Base-by-base conservation (phyloP, 805 yeast genomes). In the Sungouiella blattae region DNA sequence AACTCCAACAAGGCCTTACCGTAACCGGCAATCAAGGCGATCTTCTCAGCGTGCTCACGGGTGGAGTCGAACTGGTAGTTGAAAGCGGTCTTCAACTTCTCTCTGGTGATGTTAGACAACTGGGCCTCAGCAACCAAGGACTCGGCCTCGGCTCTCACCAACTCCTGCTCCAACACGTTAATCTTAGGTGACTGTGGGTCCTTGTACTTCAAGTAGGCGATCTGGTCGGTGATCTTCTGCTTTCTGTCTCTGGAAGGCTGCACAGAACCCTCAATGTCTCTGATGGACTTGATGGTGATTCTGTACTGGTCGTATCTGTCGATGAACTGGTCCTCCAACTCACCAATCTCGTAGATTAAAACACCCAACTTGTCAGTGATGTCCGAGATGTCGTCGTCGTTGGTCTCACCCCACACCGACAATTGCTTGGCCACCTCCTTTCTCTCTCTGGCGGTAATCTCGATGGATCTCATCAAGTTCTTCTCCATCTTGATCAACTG, bases 131-230 rank as follows among this genome's bases (percentile, higher is more conserved):
- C 95, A 51, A 87, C 95, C 46, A 86, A 71, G 34, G 88, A 81
- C 67, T 87, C 95, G 36, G 95, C 95, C 67, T 87, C 95, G 25
- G 93, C 93, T 66, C 95, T 76, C 40, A 87, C 95, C 58, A 86
- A 72, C 64, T 86, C 94, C 63, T 87, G 94, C 69, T 87, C 94
- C 58, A 87, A 71, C 38, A 85, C 79, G 36, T 78, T 75, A 46
- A 86, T 80, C 71, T 83, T 84, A 73, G 87, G 79, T 27, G 88
- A 80, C 64, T 80, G 81, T 37, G 94, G 91, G 64, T 83, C 88
- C 68, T 84, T 84, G 72, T 84, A 83, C 66, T 85, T 83, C 64
- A 84, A 70, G 64, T 78, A 77, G 42, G 91, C 93, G 57, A 85
- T 84, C 65, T 83, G 82, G 59, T 85, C 93, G 44, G 91, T 83